A percentile compares a stretch with the other conserved stretches of the same genome.
Evolutionary conservation across 495 filamentous ascomycete genomes (phyloP).

Genomic region (Aspergillus leporis): DNA sequence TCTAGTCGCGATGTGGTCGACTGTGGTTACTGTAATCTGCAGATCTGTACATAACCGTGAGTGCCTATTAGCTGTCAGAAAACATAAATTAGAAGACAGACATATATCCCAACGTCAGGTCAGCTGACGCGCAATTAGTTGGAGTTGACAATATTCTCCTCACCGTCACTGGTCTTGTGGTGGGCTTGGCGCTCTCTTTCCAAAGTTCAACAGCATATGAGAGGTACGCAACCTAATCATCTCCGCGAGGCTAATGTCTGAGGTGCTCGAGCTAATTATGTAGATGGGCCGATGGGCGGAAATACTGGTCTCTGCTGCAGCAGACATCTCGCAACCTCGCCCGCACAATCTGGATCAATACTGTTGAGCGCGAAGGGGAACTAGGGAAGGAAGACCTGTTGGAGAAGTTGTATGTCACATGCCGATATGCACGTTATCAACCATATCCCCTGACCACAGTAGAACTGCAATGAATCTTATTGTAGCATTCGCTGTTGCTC

Average conservation of each 20-base stretch:
- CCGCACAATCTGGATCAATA: slow-evolving; percentile 78
- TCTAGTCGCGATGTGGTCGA: slow-evolving; percentile 68
- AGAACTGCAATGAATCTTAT: slow-evolving; percentile 79
- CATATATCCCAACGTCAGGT: background rate
- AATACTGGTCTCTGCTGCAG: slow-evolving; percentile 74
- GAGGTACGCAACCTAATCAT: slow-evolving; percentile 40
- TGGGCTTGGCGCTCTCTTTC: slow-evolving; percentile 80
- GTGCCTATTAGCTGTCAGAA: too few species aligned
- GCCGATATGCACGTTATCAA: background rate
- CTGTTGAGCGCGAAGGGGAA: slow-evolving; percentile 63
- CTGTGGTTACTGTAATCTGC: slow-evolving; percentile 63
- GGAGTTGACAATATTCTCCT: slow-evolving; percentile 70
- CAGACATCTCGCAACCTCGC: slow-evolving; percentile 72
- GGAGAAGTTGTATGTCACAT: slow-evolving; percentile 56
- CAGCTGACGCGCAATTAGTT: slow-evolving; percentile 25
- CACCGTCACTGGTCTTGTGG: slow-evolving; percentile 87
- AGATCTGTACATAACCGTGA: slow-evolving; percentile 50
- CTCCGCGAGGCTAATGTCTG: background rate
- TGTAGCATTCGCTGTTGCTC: slow-evolving; percentile 70
- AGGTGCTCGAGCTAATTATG: slow-evolving; percentile 8
- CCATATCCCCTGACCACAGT: slow-evolving; percentile 12
- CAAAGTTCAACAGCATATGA: slow-evolving; percentile 85
- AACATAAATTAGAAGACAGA: background rate
- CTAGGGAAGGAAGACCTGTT: slow-evolving; percentile 67
- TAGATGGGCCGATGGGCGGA: slow-evolving; percentile 69